Percentiles rank a stretch among this genome's conserved stretches.
Conservation (phyloP, 257 asterid species). For the Parsonsia alboflavescens region DNA sequence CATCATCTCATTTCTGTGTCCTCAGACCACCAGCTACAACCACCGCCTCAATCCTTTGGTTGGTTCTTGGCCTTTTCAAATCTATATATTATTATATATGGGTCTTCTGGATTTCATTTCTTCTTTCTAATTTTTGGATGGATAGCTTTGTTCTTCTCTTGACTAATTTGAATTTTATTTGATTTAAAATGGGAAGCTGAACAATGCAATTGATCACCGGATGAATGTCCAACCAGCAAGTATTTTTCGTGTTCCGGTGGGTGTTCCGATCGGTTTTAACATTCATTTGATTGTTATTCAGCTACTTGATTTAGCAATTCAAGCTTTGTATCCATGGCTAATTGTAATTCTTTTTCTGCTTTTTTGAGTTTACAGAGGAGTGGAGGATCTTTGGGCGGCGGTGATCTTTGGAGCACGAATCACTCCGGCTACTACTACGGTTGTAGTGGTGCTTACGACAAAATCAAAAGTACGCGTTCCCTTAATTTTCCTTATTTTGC, state of each 20-base stretch:
- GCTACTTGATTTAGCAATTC: neutral
- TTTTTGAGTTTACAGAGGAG: slow-evolving; percentile 33
- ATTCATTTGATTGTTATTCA: neutral
- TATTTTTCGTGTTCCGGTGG: slow-evolving; percentile 56
- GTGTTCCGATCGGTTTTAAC: slow-evolving; percentile 8
- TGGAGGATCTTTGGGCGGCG: slow-evolving; percentile 39
- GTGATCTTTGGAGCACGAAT: slow-evolving; percentile 47
- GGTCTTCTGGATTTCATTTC: neutral
- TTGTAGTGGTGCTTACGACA: slow-evolving; percentile 51
- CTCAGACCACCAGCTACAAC: slow-evolving; percentile 27
- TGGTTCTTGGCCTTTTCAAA: neutral
- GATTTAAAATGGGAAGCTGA: slow-evolving; percentile 27
- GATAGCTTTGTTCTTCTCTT: neutral
- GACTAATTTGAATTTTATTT: neutral
- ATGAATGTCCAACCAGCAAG: slow-evolving; percentile 30
- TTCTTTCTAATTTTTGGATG: too few relatives aligned
- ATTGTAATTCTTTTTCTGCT: neutral
- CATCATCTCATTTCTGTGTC: slow-evolving; percentile 36
- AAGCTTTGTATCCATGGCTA: neutral
- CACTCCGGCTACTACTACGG: slow-evolving; percentile 43
- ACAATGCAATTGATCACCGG: slow-evolving; percentile 19
- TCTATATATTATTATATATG: neutral
- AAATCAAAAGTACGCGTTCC: slow-evolving; percentile 35
- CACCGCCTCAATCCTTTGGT: slow-evolving; percentile 34
- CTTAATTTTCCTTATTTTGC: slow-evolving; percentile 2